Evolutionary conservation across 768 basidiomycete genomes (phyloP), one percentile per base, ranked within the genome.

Genomic region (Cantharellus anzutake): DNA sequence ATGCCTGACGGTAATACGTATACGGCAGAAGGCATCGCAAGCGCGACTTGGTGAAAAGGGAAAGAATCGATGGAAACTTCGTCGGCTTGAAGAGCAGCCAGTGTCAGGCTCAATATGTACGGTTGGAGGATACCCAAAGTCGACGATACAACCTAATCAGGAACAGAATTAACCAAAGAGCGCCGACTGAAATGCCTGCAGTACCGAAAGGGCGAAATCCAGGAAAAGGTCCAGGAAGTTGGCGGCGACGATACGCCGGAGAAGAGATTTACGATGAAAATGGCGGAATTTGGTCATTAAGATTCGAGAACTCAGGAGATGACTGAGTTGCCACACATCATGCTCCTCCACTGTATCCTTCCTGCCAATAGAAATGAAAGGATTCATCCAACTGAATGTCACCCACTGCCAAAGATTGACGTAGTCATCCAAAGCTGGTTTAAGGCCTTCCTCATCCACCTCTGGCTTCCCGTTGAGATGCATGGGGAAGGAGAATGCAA

Each of bases 271-370:
- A 29, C 29, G 60, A 59, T 16, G 38, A 4, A 61, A 57, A 0
- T 58, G 34, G 4, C 39, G 41, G 56, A 65, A 66, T 1, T 62
- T 51, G 1, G 60, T 34, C 2, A 55, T 40, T 16, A 66, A 59
- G 3, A 66, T 62, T 38, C 61, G 59, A 11, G 60, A 57, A 3
- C 61, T 59, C 40, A 64, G 63, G 41, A 50, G 64, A 14, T 61
- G 42, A 29, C 62, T 61, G n/a, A 66, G 62, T 4, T 56, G 51
- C 59, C 62, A 66, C 0, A 66, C 62, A 38, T 66, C 65, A 41
- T n/a, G n/a, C 0, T 62, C 52, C 2, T 39, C 29, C 2, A 66
- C 51, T 4, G 65, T 58, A 3, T 64, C 60, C 11, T 7, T 14
- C 0, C 29, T 35, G 4, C 60, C 60, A 2, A 60, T 7, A 0